Evolutionary conservation across 768 basidiomycete genomes (phyloP).

Genomic region (Scleroderma citrinum): DNA sequence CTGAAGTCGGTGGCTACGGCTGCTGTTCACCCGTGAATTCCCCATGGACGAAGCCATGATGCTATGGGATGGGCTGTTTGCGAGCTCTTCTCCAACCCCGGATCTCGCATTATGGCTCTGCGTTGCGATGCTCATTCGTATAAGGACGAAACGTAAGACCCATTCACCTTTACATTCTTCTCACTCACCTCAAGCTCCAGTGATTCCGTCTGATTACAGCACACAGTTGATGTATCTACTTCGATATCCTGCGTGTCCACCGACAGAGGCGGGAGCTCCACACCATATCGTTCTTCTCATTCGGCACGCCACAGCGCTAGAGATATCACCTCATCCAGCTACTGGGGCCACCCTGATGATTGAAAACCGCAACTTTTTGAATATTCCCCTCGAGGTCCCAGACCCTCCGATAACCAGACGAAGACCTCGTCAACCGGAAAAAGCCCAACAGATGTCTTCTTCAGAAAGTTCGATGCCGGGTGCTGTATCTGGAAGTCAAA

Average conservation of each 20-base stretch:
- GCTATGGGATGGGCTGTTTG: constrained; percentile 96
- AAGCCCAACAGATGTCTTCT: constrained; percentile 22
- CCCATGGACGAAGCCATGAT: constrained; percentile 72
- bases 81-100: constrained; percentile 66
- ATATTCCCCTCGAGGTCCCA: constrained; percentile 64
- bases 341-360: constrained; percentile 73
- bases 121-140: constrained; percentile 91
- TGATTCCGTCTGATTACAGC: constrained; percentile 84
- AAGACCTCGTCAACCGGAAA: constrained; percentile 28
- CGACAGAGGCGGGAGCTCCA: constrained; percentile 32
- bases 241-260: constrained; percentile 62
- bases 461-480: constrained; percentile 14
- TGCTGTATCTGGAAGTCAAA: constrained; percentile 23
- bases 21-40: constrained; percentile 93
- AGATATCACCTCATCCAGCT: constrained; percentile 65
- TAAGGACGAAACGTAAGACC: constrained; percentile 76
- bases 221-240: constrained; percentile 77
- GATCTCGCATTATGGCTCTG: constrained; percentile 82
- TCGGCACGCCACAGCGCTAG: constrained; percentile 76
- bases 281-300: constrained; percentile 68
- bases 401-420: constrained; percentile 37
- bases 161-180: background rate
- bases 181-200: constrained; percentile 35
- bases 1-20: constrained; percentile 82
- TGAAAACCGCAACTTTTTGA: constrained; percentile 76